Base-by-base conservation (phyloP, 345 rosid species). In the Moringa oleifera region DNA sequence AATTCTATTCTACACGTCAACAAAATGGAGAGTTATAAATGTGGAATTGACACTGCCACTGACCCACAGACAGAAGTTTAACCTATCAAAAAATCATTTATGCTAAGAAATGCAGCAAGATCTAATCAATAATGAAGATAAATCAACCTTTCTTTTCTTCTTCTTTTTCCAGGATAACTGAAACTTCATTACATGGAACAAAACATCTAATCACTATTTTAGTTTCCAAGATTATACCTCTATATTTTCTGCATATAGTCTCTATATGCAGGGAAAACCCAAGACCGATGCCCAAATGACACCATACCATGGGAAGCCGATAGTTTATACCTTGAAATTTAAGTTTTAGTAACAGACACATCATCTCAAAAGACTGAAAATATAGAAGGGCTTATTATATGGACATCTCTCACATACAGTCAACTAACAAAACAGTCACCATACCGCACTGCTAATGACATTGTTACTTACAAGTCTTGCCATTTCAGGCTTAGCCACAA, bases 401-500 rank as follows among this genome's bases (percentile, higher is more conserved):
- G n/a, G n/a, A n/a, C n/a, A n/a, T n/a, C n/a, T n/a, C n/a, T n/a
- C n/a, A n/a, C n/a, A n/a, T n/a, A n/a, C n/a, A n/a, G n/a, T n/a
- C n/a, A n/a, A n/a, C n/a, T 33, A 33, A 33, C 37, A 33, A 11
- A 33, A 33, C 5, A 41, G 47, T 41, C 47, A 41, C 12, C 47
- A 41, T 7, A 15, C 2, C 54, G n/a, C 54, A 51, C 54, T 0
- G 19, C 59, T 15, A 12, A 18, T 1, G 2, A 55, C 37, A 24
- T 8, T 12, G 10, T 18, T 31, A 25, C 19, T 25, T 25, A 4
- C 2, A 25, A 25, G 2, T 41, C 47, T 13, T 55, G 25, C n/a
- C 11, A n/a, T n/a, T n/a, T n/a, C n/a, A n/a, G n/a, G n/a, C n/a
- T 55, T 55, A 19, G 63, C 63, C 23, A 23, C 57, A 58, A 52